phyloP scores from a whole-genome alignment of 345 rosid genomes.

The Eucalyptus pauciflora region DNA sequence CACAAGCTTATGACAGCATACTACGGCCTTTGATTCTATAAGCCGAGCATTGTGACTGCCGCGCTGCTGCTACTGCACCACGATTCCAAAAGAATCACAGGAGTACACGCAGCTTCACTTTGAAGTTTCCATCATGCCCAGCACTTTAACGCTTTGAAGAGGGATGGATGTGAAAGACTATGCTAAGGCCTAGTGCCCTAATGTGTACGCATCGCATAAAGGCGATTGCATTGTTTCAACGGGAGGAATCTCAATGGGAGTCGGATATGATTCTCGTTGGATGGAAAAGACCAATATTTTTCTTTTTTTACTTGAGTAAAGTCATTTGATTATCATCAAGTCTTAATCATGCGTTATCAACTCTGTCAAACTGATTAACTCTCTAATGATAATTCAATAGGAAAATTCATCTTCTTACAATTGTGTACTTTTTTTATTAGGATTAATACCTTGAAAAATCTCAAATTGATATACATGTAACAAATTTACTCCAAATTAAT shows the following conservation, averaged over 20 bases:
- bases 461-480: fast-evolving
- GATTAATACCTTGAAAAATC: too few species aligned
- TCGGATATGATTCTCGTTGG: not conserved
- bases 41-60: not conserved
- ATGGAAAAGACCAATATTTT: not conserved
- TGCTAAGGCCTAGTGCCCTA: not conserved
- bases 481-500: fast-evolving
- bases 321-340: not conserved
- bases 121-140: not conserved
- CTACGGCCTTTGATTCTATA: not conserved
- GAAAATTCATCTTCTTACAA: not conserved
- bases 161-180: not conserved
- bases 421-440: not conserved
- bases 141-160: not conserved
- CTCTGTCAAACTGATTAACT: not conserved
- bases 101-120: not conserved
- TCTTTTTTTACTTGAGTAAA: not conserved
- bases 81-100: not conserved
- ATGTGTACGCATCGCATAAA: not conserved
- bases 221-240: not conserved
- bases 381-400: not conserved
- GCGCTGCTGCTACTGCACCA: not conserved
- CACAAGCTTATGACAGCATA: not conserved
- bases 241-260: not conserved
- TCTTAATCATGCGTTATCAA: not conserved